Evolutionary conservation across 345 rosid genomes (phyloP), one percentile per base, ranked within the genome.

Genomic region (Salix suchowensis): DNA sequence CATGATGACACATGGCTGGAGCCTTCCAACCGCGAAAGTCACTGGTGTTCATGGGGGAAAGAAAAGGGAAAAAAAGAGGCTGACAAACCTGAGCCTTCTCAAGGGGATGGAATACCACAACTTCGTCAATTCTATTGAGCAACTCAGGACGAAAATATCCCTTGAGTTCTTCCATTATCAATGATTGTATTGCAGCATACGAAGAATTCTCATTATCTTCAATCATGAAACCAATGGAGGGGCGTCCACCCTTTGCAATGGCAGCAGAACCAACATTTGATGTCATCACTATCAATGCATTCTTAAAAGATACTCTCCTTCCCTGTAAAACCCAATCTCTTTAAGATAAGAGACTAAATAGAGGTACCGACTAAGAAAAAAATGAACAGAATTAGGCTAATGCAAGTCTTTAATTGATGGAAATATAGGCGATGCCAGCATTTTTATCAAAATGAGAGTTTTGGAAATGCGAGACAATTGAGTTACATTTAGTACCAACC

Each of bases 111-210:
- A 96, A 96, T 71, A 96, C 91, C n/a, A 96, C 94, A 58, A 96
- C 84, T 87, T 96, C 99, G 78, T 96, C 98, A 16, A 96, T 87
- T 83, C 99, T 87, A 88, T 96, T 96, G 83, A 96, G 91, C 72
- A 96, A 81, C 88, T 96, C 99, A 0, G 99, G 99, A 71, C 98
- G 93, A 82, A 96, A 96, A 75, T 89, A 96, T 74, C 83, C 79
- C 80, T 93, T 93, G 68, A 96, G 94, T 86, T 96, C 97, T 83
- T 93, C 97, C 66, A 85, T 85, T 42, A 96, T 92, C 70, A 92
- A 76, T 28, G 93, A 84, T 83, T 90, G 92, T 87, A 93, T 92
- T 76, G 94, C 92, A 42, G 90, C 81, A 81, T 93, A 89, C 3
- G 98, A 88, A 55, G 88, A 80, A 46, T 85, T 77, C 76, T 88